A percentile compares a stretch with the other conserved stretches of the same genome.
Conservation (phyloP, 164 flowering plant species). For the Chimonanthus praecox region DNA sequence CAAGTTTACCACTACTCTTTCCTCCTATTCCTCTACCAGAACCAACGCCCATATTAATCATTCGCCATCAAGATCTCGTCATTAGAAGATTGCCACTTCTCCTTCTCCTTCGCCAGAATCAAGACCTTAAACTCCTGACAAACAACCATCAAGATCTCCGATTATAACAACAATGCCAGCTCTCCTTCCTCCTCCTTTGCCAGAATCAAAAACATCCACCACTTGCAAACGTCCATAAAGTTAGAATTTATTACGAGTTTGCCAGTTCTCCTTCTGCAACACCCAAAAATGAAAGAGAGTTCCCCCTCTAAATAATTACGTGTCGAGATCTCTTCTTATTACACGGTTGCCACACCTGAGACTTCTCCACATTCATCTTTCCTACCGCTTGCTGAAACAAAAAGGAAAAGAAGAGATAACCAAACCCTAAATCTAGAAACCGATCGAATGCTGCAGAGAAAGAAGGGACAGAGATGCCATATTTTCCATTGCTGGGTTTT, state of each 20-base stretch:
- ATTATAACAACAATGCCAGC: background rate
- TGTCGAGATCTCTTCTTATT: slow-evolving; percentile 32
- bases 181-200: background rate
- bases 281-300: background rate
- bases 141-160: background rate
- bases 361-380: slow-evolving; percentile 31
- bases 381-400: background rate
- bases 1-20: too few relatives aligned
- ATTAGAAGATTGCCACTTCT: too few relatives aligned
- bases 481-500: background rate
- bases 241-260: too few relatives aligned
- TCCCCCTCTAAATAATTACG: background rate
- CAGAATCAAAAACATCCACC: background rate
- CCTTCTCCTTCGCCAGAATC: background rate
- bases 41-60: too few relatives aligned
- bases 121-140: background rate
- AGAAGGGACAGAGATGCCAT: too few relatives aligned
- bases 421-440: background rate
- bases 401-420: background rate
- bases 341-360: slow-evolving; percentile 46
- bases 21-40: too few relatives aligned
- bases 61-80: too few relatives aligned
- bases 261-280: background rate
- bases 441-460: background rate
- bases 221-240: background rate